These are phyloP conservation scores for Sporobolomyces phaffii DNA, from an alignment of 768 basidiomycete species.

Conservation along the genomic window DNA sequence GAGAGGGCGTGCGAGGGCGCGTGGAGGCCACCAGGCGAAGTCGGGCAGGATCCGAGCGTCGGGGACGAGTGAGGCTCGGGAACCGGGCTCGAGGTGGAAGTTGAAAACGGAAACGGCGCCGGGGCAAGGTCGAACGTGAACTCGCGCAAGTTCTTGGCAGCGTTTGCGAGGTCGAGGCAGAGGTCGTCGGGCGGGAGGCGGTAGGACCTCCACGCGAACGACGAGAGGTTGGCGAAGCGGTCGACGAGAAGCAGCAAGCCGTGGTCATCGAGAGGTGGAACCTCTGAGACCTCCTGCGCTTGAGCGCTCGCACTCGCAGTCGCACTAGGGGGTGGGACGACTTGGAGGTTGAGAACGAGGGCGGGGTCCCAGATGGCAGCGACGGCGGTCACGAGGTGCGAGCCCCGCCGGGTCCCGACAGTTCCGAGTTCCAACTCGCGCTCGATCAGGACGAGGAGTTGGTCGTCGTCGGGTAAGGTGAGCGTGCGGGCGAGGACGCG, in stretches of 20 bases:
- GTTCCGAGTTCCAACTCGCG: neutral
- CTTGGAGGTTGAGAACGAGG: neutral
- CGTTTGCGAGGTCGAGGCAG: constrained; percentile 24
- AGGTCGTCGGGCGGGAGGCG: constrained; percentile 21
- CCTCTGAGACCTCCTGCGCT: neutral
- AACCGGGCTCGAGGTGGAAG: neutral
- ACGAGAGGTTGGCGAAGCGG: constrained; percentile 6
- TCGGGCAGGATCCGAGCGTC: neutral
- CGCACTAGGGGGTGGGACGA: neutral
- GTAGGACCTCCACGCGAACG: constrained; percentile 19
- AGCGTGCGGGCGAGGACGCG: neutral
- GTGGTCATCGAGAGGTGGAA: neutral
- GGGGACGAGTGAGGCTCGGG: neutral
- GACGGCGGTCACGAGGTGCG: constrained; percentile 2
- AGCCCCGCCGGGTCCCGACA: neutral
- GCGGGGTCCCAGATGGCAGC: neutral
- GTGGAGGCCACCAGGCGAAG: neutral
- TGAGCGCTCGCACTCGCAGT: neutral
- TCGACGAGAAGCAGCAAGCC: constrained; percentile 16
- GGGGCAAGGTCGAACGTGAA: constrained; percentile 21
- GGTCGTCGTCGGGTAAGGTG: constrained; percentile 25
- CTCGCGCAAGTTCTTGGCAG: neutral
- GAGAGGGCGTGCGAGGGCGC: neutral
- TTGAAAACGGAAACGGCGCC: neutral
- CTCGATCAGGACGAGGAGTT: constrained; percentile 5